Evolutionary conservation across 179 eudicot genomes (phyloP).

Genomic region (Silene noctiflora): DNA sequence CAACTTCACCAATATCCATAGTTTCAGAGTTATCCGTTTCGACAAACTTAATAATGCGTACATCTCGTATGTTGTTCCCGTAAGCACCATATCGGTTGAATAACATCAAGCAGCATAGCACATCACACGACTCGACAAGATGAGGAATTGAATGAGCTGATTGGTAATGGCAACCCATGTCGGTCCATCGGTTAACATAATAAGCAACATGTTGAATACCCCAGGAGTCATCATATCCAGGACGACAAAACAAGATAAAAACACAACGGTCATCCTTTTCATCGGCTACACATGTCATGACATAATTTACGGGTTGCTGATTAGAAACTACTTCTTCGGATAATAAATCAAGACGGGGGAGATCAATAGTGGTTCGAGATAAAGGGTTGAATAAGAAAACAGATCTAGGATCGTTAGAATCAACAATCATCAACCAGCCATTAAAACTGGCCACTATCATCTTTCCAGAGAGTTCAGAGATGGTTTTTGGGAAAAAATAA

Average conservation of each 20-base stretch:
- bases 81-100: too few species aligned
- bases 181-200: too few species aligned
- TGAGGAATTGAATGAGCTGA: too few species aligned
- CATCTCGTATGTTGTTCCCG: too few species aligned
- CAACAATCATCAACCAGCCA: neutral
- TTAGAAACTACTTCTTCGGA: neutral
- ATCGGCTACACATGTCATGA: neutral
- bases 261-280: neutral
- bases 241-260: slow-evolving; percentile 2
- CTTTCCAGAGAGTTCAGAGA: neutral
- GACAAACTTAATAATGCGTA: too few species aligned
- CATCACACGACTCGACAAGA: too few species aligned
- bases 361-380: neutral
- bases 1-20: too few species aligned
- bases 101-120: too few species aligned
- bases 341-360: slow-evolving; percentile 3
- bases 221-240: neutral
- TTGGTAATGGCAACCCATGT: too few species aligned
- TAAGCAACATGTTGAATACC: neutral
- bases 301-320: neutral
- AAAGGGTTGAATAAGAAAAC: neutral
- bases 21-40: too few species aligned
- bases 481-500: neutral
- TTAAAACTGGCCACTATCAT: neutral
- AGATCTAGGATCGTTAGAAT: neutral